Evolutionary conservation across 352 stramenopile genomes (phyloP).

Genomic region (Phytophthora niederhauseri): DNA sequence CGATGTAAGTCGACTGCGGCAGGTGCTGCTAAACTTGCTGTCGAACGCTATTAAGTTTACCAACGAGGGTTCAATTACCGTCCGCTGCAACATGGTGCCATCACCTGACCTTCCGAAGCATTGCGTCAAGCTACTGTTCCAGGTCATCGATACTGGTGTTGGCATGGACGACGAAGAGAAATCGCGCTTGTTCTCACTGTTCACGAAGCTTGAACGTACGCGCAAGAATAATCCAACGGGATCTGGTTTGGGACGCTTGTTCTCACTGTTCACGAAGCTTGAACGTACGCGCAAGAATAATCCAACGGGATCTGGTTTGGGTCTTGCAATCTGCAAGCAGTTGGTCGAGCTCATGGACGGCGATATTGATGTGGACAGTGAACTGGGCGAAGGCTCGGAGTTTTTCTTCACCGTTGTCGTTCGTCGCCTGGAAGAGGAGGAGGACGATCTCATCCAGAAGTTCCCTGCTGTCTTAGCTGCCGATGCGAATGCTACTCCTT

Average conservation of each 20-base stretch:
- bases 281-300: conserved; percentile 76
- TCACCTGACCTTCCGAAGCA: conserved; percentile 56
- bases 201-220: conserved; percentile 70
- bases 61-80: conserved; percentile 68
- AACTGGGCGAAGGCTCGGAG: conserved; percentile 62
- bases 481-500: conserved; percentile 24
- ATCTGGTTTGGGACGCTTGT: conserved; percentile 64
- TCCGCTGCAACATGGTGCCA: conserved; percentile 64
- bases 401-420: conserved; percentile 78
- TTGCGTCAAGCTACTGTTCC: conserved; percentile 68
- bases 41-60: conserved; percentile 87
- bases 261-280: conserved; percentile 71
- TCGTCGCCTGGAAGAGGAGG: conserved; percentile 55
- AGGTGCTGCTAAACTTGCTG: conserved; percentile 77
- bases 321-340: conserved; percentile 78
- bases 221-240: conserved; percentile 75
- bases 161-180: conserved; percentile 74
- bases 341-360: conserved; percentile 76
- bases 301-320: conserved; percentile 64
- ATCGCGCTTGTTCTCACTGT: conserved; percentile 64
- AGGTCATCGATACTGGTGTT: conserved; percentile 75
- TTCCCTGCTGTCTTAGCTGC: conserved; percentile 47
- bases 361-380: conserved; percentile 73
- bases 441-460: conserved; percentile 49
- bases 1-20: conserved; percentile 66